Evolutionary conservation across 306 rosid genomes (phyloP).

Genomic region (Coriaria nepalensis): DNA sequence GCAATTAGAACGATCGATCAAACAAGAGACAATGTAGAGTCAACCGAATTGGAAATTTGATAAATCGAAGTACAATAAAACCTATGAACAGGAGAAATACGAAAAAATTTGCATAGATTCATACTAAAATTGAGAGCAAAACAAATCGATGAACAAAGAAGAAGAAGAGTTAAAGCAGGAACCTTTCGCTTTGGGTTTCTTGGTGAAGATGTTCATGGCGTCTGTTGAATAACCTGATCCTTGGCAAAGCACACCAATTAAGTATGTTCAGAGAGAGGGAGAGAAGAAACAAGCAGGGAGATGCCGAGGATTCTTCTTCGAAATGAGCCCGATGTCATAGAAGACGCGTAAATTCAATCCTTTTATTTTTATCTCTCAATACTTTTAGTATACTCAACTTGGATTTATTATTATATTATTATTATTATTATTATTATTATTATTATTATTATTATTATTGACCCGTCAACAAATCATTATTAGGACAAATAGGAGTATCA

Average conservation of each 20-base stretch:
- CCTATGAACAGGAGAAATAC: conserved; percentile 4
- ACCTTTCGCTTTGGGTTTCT: conserved; percentile 97
- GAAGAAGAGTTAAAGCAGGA: conserved; percentile 12
- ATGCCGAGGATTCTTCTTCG: too few relatives aligned
- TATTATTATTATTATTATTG: too few relatives aligned
- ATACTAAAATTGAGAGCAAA: not conserved
- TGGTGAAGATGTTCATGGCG: conserved; percentile 73
- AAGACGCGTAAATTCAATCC: too few relatives aligned
- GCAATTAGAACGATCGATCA: conserved; percentile 21
- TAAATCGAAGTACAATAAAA: conserved; percentile 1
- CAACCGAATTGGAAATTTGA: not conserved
- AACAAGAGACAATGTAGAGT: not conserved
- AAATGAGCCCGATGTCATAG: too few relatives aligned
- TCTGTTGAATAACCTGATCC: not conserved
- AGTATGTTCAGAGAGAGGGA: conserved; percentile 2
- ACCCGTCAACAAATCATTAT: too few relatives aligned
- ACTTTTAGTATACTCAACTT: too few relatives aligned
- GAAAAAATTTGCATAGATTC: conserved; percentile 6
- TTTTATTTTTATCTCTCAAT: too few relatives aligned
- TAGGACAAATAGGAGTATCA: too few relatives aligned
- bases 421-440: too few relatives aligned
- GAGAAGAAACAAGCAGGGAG: too few relatives aligned
- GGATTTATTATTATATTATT: too few relatives aligned
- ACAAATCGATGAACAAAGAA: not conserved
- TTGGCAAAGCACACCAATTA: conserved; percentile 3